Percentiles rank a stretch among this genome's conserved stretches.
Conservation (phyloP, 257 asterid genomes). For the Nicotiana paniculata region DNA sequence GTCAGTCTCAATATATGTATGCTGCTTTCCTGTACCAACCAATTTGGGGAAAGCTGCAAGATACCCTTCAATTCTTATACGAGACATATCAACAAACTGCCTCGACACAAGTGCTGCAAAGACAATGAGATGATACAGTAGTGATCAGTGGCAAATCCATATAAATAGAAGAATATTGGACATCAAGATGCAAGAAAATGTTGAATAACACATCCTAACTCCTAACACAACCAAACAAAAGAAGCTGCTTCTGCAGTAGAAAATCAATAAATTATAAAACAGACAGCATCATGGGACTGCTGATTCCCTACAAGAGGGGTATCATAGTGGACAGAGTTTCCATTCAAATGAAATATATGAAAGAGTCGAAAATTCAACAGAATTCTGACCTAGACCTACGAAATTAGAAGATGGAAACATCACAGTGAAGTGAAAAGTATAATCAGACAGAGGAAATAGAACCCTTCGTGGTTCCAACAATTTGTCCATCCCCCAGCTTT, state of each 20-base stretch:
- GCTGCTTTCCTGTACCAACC: constrained; percentile 90
- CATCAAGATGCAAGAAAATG: background rate
- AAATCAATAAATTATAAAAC: background rate
- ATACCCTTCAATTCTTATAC: constrained; percentile 90
- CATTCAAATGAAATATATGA: background rate
- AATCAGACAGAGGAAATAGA: background rate
- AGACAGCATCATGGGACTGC: background rate
- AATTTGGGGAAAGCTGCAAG: constrained; percentile 94
- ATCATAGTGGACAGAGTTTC: background rate
- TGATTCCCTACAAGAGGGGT: background rate
- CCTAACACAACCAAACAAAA: background rate
- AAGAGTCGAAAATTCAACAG: background rate
- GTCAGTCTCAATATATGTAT: constrained; percentile 87
- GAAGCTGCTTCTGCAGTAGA: background rate
- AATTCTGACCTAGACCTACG: background rate
- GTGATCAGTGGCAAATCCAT: constrained; percentile 1
- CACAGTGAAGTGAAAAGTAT: background rate
- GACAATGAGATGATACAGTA: constrained; percentile 19
- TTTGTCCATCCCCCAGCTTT: background rate
- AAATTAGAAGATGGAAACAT: constrained; percentile 4
- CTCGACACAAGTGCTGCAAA: constrained; percentile 85
- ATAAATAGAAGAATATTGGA: background rate
- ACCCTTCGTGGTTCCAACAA: background rate
- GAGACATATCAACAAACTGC: constrained; percentile 96
- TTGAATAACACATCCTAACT: background rate